A percentile compares a stretch with the other conserved stretches of the same genome.
phyloP scores from a whole-genome alignment of 2,329 filamentous ascomycete genomes.

The Ophiostoma populinum region DNA sequence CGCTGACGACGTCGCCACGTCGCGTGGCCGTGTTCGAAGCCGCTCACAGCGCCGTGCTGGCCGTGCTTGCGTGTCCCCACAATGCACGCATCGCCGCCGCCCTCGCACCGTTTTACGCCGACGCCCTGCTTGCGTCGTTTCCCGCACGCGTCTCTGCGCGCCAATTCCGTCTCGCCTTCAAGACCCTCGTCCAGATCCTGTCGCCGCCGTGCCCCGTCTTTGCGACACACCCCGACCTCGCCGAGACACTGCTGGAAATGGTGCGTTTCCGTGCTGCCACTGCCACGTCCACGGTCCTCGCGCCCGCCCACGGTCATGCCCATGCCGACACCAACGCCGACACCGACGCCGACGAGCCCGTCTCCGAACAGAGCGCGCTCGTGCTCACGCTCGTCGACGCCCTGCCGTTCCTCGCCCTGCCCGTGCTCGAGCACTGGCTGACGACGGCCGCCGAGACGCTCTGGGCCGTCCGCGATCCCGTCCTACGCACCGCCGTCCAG shows the following conservation, averaged over 20 bases:
- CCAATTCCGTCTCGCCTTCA: conserved; percentile 80
- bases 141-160: conserved; percentile 61
- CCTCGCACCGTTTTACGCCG: conserved; percentile 69
- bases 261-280: conserved; percentile 41
- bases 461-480: conserved; percentile 35
- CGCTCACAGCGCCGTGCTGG: conserved; percentile 66
- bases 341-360: conserved; percentile 15
- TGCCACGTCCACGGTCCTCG: conserved; percentile 22
- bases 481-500: conserved; percentile 28
- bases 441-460: conserved; percentile 51
- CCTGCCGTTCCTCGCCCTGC: conserved; percentile 53
- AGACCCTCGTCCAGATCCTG: conserved; percentile 65
- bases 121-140: conserved; percentile 64
- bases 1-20: conserved; percentile 23
- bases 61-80: conserved; percentile 63
- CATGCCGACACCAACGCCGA: conserved; percentile 3
- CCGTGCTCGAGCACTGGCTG: conserved; percentile 65
- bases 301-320: conserved; percentile 15
- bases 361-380: conserved; percentile 68
- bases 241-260: conserved; percentile 66
- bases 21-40: conserved; percentile 60
- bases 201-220: conserved; percentile 64
- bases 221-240: conserved; percentile 56
- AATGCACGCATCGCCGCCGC: conserved; percentile 53
- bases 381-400: conserved; percentile 65